Conservation (phyloP, 768 basidiomycete species). For the Panaeolus cyanescens region DNA sequence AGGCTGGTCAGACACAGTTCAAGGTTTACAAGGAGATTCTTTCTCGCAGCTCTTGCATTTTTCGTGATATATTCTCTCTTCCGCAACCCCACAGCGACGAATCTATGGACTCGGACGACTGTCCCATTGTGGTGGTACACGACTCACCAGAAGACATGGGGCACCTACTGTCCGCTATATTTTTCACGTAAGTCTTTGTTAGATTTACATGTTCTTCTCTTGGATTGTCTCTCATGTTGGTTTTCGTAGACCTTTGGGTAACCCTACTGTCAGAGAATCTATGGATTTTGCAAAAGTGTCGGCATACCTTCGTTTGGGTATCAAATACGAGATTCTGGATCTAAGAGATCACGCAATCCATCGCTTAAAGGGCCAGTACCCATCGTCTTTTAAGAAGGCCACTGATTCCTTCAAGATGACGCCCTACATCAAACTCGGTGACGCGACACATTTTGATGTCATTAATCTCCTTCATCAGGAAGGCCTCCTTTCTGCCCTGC, state of each 20-base stretch:
- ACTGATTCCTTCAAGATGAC: background rate
- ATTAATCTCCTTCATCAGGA: constrained; percentile 3
- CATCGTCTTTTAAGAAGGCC: background rate
- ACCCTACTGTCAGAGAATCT: background rate
- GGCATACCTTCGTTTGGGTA: constrained; percentile 7
- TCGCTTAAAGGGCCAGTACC: background rate
- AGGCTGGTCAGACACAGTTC: constrained; percentile 19
- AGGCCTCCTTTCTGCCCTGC: constrained; percentile 4
- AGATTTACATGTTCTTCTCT: no score
- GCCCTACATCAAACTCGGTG: background rate
- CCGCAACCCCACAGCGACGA: no score
- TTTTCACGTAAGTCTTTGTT: no score
- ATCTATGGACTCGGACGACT: background rate
- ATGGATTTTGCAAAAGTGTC: background rate
- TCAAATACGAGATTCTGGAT: constrained; percentile 5
- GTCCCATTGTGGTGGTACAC: background rate
- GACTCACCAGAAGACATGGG: background rate
- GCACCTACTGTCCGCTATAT: background rate
- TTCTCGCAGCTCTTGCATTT: constrained; percentile 17
- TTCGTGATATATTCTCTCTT: constrained; percentile 22
- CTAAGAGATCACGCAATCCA: constrained; percentile 1
- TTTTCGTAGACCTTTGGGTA: background rate
- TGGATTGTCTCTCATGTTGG: no score
- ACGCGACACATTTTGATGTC: constrained; percentile 3
- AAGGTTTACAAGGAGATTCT: constrained; percentile 20